Conservation (phyloP, 495 filamentous ascomycete species). For the Aspergillus conjunctus region DNA sequence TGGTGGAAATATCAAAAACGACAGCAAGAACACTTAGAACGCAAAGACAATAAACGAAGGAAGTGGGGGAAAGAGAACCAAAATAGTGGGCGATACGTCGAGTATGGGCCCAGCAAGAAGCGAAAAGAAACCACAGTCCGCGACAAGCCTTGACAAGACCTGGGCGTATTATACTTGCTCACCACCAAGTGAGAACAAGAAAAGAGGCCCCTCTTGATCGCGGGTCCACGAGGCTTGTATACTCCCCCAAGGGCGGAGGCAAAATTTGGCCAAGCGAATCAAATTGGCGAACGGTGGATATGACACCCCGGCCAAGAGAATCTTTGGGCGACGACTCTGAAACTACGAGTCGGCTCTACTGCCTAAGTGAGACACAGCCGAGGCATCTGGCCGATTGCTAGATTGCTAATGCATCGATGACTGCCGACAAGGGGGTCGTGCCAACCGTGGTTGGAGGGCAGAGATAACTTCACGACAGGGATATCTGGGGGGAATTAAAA, state of each 20-base stretch:
- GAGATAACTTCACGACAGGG: not conserved
- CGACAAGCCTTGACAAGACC: not conserved
- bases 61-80: not conserved
- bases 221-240: constrained; percentile 15
- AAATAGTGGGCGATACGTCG: not conserved
- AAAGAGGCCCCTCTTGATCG: not conserved
- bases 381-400: constrained; percentile 27
- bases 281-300: not conserved
- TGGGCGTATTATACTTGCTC: not conserved
- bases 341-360: constrained; percentile 9
- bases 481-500: constrained; percentile 15
- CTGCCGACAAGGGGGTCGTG: constrained; percentile 10
- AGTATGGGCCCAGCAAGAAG: not conserved
- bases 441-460: constrained; percentile 10
- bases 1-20: not conserved
- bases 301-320: not conserved
- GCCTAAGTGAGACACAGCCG: constrained; percentile 32
- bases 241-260: not conserved
- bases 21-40: not conserved
- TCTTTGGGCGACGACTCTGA: not conserved
- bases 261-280: not conserved
- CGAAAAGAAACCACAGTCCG: not conserved
- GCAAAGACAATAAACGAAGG: not conserved
- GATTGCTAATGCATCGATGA: constrained; percentile 3
- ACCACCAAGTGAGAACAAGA: not conserved